These are phyloP conservation scores for Vitellaria paradoxa DNA, from an alignment of 179 eudicot genomes.

Conservation along the genomic window DNA sequence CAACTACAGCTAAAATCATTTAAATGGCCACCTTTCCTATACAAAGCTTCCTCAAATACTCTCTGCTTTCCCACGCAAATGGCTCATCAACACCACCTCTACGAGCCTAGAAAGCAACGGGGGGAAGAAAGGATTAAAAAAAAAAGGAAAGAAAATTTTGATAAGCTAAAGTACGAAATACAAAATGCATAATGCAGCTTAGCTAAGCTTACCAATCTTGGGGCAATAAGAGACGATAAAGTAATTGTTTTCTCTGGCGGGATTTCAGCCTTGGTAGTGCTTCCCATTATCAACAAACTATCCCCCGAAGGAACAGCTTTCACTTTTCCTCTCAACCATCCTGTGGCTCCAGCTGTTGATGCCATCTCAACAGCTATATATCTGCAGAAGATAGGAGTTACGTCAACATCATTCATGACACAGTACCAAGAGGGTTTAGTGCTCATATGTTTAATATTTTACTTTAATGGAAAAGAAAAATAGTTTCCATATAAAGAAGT, in stretches of 20 bases:
- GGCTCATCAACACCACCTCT: slow-evolving; percentile 85
- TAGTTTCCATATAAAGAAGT: not conserved
- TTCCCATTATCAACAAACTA: slow-evolving; percentile 74
- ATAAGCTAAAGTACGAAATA: not conserved
- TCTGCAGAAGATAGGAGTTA: slow-evolving; percentile 24
- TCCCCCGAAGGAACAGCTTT: slow-evolving; percentile 98
- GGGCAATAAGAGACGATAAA: slow-evolving; percentile 75
- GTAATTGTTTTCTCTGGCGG: slow-evolving; percentile 91
- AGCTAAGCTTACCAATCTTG: slow-evolving; percentile 63
- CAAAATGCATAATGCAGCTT: not conserved
- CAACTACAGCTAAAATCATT: not conserved
- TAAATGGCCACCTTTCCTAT: slow-evolving; percentile 72
- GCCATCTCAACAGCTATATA: slow-evolving; percentile 65
- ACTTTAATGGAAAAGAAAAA: not conserved
- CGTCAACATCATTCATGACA: not conserved
- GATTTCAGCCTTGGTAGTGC: slow-evolving; percentile 48
- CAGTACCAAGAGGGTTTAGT: not conserved
- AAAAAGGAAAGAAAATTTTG: not conserved
- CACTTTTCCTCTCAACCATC: slow-evolving; percentile 84
- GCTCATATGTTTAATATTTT: not conserved
- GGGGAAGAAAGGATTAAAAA: slow-evolving; percentile 6
- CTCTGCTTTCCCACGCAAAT: slow-evolving; percentile 98
- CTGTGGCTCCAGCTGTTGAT: slow-evolving; percentile 48
- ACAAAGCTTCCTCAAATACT: slow-evolving; percentile 83
- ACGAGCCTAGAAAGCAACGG: slow-evolving; percentile 59